phyloP scores from a whole-genome alignment of 495 filamentous ascomycete genomes.

The Ascobolus immersus region DNA sequence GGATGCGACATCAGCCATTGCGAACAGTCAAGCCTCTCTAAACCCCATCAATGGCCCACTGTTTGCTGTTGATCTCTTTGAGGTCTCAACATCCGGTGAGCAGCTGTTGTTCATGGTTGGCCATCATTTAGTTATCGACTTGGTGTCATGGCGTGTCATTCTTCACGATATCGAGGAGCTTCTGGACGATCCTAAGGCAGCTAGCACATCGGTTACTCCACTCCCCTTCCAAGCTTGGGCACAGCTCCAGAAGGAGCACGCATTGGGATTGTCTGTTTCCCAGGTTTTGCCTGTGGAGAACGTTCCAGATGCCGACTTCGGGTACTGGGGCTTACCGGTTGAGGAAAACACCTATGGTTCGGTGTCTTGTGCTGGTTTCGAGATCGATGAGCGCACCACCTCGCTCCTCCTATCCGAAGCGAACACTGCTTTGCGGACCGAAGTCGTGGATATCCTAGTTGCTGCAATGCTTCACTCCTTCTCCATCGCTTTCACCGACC shows the following conservation, averaged over 20 bases:
- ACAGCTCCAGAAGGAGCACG: constrained; percentile 17
- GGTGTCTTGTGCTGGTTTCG: constrained; percentile 19
- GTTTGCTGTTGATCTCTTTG: constrained; percentile 26
- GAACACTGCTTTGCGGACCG: constrained; percentile 22
- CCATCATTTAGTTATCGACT: constrained; percentile 44
- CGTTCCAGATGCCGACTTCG: too few relatives aligned
- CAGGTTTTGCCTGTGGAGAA: too few relatives aligned
- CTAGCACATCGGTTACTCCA: constrained; percentile 17
- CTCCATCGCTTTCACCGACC: constrained; percentile 25
- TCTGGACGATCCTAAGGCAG: constrained; percentile 26
- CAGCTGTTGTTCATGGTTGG: constrained; percentile 36
- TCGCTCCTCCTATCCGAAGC: constrained; percentile 20
- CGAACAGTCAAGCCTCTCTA: too few relatives aligned
- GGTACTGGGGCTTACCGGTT: too few relatives aligned
- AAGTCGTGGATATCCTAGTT: constrained; percentile 24
- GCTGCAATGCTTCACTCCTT: constrained; percentile 26
- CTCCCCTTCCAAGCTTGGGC: constrained; percentile 42
- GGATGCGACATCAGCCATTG: not conserved
- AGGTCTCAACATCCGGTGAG: constrained; percentile 19
- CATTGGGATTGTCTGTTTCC: constrained; percentile 4
- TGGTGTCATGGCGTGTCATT: constrained; percentile 45
- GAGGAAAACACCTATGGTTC: constrained; percentile 27
- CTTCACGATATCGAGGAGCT: constrained; percentile 40
- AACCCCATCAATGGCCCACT: constrained; percentile 22
- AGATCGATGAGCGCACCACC: constrained; percentile 21